A percentile compares a stretch with the other conserved stretches of the same genome.
phyloP scores from a whole-genome alignment of 2,329 filamentous ascomycete species.

The Paecilomyces dactylethromorphus region DNA sequence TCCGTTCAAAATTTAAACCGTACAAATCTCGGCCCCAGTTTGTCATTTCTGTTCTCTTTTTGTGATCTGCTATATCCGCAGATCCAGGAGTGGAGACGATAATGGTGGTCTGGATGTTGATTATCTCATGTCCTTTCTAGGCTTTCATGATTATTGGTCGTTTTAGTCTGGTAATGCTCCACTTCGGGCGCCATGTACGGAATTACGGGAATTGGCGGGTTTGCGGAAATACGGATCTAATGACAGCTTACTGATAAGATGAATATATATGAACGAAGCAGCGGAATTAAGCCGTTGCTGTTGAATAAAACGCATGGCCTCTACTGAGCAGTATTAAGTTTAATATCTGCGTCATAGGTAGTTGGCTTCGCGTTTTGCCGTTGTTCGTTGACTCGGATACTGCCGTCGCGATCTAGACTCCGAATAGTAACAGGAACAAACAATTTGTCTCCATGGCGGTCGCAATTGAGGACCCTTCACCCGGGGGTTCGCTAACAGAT shows the following conservation, averaged over 20 bases:
- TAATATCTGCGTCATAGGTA: background rate
- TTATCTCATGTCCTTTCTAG: background rate
- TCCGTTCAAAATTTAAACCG: too few species aligned
- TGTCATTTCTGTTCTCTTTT: background rate
- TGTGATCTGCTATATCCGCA: background rate
- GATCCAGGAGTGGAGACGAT: background rate
- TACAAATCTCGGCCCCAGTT: too few species aligned
- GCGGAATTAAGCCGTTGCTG: background rate
- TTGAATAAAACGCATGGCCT: background rate
- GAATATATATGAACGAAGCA: background rate
- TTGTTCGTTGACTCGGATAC: background rate
- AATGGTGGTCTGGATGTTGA: background rate
- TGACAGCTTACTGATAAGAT: background rate
- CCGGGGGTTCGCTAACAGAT: background rate
- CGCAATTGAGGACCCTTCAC: background rate
- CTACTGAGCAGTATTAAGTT: background rate
- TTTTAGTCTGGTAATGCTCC: background rate
- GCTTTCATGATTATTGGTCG: background rate
- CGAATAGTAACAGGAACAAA: conserved; percentile 8
- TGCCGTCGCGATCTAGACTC: background rate
- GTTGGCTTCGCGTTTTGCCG: background rate
- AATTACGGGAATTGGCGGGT: background rate
- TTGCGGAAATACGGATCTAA: background rate
- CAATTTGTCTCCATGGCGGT: conserved; percentile 11
- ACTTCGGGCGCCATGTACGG: background rate